A percentile compares a stretch with the other conserved stretches of the same genome.
phyloP scores from a whole-genome alignment of 257 asterid species.

The Nicotiana sylvestris region DNA sequence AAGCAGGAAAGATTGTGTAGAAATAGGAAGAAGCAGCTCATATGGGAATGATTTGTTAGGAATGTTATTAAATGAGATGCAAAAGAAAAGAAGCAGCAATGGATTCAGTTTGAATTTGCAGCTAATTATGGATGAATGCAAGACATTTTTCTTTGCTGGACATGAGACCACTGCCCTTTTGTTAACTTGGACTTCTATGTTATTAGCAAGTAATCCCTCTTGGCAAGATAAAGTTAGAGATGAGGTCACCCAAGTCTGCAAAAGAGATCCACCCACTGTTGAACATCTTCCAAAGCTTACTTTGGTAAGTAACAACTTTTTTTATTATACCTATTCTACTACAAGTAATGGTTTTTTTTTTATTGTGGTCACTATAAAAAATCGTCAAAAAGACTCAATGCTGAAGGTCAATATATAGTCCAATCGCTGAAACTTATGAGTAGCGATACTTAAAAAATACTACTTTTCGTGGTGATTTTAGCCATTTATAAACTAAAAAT shows the following conservation, averaged over 20 bases:
- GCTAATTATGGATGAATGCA: constrained; percentile 91
- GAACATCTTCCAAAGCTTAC: constrained; percentile 80
- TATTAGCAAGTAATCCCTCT: constrained; percentile 59
- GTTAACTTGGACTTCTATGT: constrained; percentile 93
- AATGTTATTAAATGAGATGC: constrained; percentile 67
- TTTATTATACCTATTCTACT: not conserved
- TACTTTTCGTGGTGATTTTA: not conserved
- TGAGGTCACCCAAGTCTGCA: constrained; percentile 55
- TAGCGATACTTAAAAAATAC: too few relatives aligned
- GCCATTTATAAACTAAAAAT: not conserved
- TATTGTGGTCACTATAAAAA: too few relatives aligned
- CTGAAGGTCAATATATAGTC: not conserved
- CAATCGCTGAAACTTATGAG: not conserved
- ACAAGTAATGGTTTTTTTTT: too few relatives aligned
- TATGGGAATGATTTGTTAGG: constrained; percentile 84
- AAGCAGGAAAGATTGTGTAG: constrained; percentile 64
- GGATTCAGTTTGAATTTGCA: constrained; percentile 63
- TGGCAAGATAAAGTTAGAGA: constrained; percentile 80
- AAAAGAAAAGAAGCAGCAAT: constrained; percentile 34
- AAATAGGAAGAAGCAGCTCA: constrained; percentile 63
- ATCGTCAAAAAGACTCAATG: too few relatives aligned
- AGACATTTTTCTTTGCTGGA: constrained; percentile 93
- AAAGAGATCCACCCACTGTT: constrained; percentile 38
- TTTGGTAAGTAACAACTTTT: constrained; percentile 32
- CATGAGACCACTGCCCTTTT: constrained; percentile 87